These are phyloP conservation scores for Chaetothyriales sp. DNA, from an alignment of 2,329 filamentous ascomycete genomes.

Conservation along the genomic window DNA sequence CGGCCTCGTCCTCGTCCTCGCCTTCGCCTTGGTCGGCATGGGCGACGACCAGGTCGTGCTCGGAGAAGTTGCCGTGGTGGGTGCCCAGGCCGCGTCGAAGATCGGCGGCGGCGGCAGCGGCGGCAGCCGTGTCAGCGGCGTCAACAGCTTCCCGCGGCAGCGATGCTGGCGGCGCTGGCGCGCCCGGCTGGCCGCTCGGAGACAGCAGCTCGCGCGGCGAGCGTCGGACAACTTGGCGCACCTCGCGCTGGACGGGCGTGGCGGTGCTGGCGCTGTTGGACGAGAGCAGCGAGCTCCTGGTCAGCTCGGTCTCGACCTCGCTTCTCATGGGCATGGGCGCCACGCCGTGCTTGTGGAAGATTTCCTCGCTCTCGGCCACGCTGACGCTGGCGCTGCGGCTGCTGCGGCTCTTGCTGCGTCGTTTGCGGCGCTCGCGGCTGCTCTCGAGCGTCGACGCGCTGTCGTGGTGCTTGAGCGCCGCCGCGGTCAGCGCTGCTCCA, in stretches of 20 bases:
- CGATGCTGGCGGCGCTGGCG: conserved; percentile 43
- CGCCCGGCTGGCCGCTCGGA: conserved; percentile 40
- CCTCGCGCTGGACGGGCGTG: conserved; percentile 50
- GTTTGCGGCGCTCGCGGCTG: conserved; percentile 26
- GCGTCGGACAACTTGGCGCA: conserved; percentile 51
- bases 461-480: conserved; percentile 50
- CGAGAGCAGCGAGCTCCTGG: conserved; percentile 73
- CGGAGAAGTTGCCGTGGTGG: conserved; percentile 47
- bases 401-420: conserved; percentile 38
- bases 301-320: conserved; percentile 74
- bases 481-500: conserved; percentile 47
- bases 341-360: conserved; percentile 43
- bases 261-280: conserved; percentile 60
- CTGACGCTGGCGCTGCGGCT: conserved; percentile 38
- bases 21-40: too few relatives aligned
- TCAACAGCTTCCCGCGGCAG: too few relatives aligned
- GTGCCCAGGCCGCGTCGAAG: conserved; percentile 50
- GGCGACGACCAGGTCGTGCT: conserved; percentile 36
- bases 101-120: conserved; percentile 35
- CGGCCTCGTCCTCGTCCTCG: conserved; percentile 30
- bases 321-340: conserved; percentile 83
- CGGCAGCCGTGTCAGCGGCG: conserved; percentile 36
- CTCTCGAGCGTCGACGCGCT: conserved; percentile 46
- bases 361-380: conserved; percentile 42
- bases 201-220: conserved; percentile 42